These are phyloP conservation scores for Beta lomatogona DNA, from an alignment of 179 eudicot species.

Conservation along the genomic window DNA sequence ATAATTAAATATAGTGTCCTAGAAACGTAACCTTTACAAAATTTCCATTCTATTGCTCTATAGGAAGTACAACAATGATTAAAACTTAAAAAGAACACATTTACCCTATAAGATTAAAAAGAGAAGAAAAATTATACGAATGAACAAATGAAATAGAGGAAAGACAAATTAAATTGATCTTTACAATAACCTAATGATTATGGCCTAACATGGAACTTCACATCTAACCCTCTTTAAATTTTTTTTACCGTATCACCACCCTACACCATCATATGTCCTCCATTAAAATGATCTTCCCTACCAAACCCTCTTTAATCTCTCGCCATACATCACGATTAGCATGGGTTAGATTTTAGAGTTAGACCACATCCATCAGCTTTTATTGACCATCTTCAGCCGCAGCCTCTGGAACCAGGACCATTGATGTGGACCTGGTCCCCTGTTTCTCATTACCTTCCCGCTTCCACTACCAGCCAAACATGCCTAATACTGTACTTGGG, in stretches of 20 bases:
- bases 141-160: not conserved
- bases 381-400: not conserved
- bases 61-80: not conserved
- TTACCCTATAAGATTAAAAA: not conserved
- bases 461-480: not conserved
- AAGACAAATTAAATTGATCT: not conserved
- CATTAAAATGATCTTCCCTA: not conserved
- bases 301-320: not conserved
- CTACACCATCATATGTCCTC: slow-evolving; percentile 3
- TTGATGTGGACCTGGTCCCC: not conserved
- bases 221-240: not conserved
- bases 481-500: not conserved
- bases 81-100: not conserved
- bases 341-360: not conserved
- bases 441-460: too few species aligned
- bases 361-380: too few species aligned
- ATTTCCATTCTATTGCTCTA: not conserved
- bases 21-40: slow-evolving; percentile 3
- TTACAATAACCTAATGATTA: slow-evolving; percentile 15
- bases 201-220: not conserved
- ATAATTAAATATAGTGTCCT: not conserved
- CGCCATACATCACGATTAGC: not conserved
- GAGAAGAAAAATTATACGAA: not conserved
- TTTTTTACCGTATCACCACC: not conserved
- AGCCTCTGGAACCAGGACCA: not conserved